phyloP scores from a whole-genome alignment of 2,329 filamentous ascomycete species.

The Fusarium sp. region DNA sequence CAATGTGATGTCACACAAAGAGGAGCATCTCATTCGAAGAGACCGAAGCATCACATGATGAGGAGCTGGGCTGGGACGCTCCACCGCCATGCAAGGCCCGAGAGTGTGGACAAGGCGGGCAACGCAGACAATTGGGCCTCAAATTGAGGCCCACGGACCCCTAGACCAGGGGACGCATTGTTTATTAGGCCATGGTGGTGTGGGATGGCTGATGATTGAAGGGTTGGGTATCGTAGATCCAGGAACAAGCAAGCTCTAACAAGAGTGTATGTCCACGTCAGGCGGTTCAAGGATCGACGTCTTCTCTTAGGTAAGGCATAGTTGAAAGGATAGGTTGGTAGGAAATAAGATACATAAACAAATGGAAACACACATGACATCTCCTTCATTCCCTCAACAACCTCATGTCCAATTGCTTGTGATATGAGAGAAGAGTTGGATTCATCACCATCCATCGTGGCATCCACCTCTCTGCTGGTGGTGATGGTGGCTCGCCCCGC shows the following conservation, averaged over 20 bases:
- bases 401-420: background rate
- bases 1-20: conserved; percentile 29
- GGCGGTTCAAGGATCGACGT: background rate
- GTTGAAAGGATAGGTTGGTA: background rate
- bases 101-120: conserved; percentile 25
- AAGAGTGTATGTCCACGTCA: background rate
- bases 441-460: background rate
- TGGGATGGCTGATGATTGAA: conserved; percentile 17
- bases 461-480: conserved; percentile 11
- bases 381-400: background rate
- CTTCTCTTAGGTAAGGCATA: background rate
- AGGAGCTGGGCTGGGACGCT: conserved; percentile 7
- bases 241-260: conserved; percentile 29
- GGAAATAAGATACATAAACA: background rate
- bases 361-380: background rate
- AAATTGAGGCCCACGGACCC: conserved; percentile 21
- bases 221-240: conserved; percentile 15
- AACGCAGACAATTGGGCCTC: conserved; percentile 38
- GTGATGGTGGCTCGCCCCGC: conserved; percentile 30
- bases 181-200: conserved; percentile 13
- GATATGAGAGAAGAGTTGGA: background rate
- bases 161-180: conserved; percentile 3
- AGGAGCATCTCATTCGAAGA: conserved; percentile 30
- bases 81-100: conserved; percentile 28
- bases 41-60: conserved; percentile 33